Conservation (phyloP, 2,329 filamentous ascomycete species). For the Trichoderma lentiforme region DNA sequence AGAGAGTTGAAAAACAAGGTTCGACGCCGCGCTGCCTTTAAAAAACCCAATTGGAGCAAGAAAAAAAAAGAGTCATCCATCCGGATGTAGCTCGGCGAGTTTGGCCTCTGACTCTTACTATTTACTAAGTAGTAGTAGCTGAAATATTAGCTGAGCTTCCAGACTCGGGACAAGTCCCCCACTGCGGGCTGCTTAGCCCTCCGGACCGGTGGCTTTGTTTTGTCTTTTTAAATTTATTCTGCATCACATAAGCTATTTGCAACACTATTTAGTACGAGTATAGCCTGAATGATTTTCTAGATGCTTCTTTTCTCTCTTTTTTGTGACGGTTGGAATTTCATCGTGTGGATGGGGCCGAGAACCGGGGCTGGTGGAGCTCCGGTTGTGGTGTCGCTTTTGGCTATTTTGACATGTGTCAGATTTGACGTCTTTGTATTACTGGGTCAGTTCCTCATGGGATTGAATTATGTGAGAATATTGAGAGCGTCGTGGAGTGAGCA, state of each 20-base stretch:
- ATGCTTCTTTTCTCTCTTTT: not conserved
- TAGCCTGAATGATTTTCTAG: not conserved
- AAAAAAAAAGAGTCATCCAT: not conserved
- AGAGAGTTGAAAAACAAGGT: not conserved
- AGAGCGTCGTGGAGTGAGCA: not conserved
- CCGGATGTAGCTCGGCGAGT: slow-evolving; percentile 10
- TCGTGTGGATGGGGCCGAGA: not conserved
- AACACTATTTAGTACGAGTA: not conserved
- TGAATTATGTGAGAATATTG: not conserved
- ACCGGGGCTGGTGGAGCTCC: not conserved
- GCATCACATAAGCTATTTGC: not conserved
- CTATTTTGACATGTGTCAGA: not conserved
- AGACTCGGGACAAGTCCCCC: not conserved
- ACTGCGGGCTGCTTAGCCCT: slow-evolving; percentile 6
- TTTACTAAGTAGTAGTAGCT: not conserved
- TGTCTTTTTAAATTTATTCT: not conserved
- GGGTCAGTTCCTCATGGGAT: not conserved
- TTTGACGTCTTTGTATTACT: not conserved
- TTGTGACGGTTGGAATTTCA: not conserved
- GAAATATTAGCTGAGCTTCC: not conserved
- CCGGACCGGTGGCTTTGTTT: not conserved
- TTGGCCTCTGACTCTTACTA: slow-evolving; percentile 1
- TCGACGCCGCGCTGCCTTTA: not conserved
- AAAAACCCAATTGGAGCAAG: not conserved
- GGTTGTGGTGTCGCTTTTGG: not conserved